phyloP scores from a whole-genome alignment of 2,329 filamentous ascomycete species.

The Fusarium humuli region DNA sequence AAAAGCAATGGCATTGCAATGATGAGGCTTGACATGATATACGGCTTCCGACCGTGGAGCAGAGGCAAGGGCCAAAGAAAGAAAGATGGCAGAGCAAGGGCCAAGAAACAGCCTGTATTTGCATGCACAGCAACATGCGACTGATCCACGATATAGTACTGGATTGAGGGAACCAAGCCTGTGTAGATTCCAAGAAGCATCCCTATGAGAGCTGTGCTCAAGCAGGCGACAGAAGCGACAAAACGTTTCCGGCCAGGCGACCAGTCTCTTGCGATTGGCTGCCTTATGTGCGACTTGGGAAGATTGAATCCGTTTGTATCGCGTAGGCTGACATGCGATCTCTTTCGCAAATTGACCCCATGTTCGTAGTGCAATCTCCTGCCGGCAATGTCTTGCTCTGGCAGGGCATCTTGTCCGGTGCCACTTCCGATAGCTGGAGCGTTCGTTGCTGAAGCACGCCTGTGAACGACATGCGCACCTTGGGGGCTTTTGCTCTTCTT shows the following conservation, averaged over 20 bases:
- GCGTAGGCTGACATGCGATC: conserved; percentile 66
- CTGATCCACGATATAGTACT: conserved; percentile 79
- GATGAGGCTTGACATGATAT: conserved; percentile 75
- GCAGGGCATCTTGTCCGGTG: conserved; percentile 41
- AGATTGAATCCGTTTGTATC: conserved; percentile 64
- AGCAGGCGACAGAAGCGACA: conserved; percentile 75
- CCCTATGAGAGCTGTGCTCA: conserved; percentile 78
- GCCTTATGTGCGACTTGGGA: conserved; percentile 65
- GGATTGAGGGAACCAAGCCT: conserved; percentile 81
- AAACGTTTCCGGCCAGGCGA: conserved; percentile 74
- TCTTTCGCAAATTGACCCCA: conserved; percentile 60
- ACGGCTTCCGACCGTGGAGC: conserved; percentile 81
- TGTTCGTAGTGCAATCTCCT: conserved; percentile 47
- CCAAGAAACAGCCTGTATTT: conserved; percentile 78
- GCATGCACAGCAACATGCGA: conserved; percentile 76
- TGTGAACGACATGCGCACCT: neutral
- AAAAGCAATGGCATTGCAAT: conserved; percentile 79
- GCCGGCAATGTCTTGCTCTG: conserved; percentile 43
- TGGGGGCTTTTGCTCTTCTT: neutral
- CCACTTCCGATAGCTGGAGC: conserved; percentile 19
- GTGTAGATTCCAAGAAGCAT: conserved; percentile 80
- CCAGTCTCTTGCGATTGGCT: conserved; percentile 80
- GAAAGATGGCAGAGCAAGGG: conserved; percentile 76
- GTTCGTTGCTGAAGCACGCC: conserved; percentile 10
- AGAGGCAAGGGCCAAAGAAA: conserved; percentile 80